phyloP scores from a whole-genome alignment of 208 protist species.

The Acanthamoeba royreba region DNA sequence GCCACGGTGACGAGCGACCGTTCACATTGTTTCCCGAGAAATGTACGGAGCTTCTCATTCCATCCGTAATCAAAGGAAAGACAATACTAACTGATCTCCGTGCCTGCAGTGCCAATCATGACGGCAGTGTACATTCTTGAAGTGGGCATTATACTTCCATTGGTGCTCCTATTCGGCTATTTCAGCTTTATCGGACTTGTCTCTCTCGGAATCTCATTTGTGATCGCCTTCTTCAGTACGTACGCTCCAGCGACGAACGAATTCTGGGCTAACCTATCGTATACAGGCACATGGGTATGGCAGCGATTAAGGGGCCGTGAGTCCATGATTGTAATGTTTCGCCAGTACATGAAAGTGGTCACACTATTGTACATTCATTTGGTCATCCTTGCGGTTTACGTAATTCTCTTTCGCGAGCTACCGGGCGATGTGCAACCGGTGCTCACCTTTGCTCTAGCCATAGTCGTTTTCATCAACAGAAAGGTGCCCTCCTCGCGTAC shows the following conservation, averaged over 20 bases:
- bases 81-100: no score
- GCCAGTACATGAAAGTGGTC: slow-evolving; percentile 38
- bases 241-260: no score
- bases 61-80: no score
- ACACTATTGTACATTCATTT: slow-evolving; percentile 18
- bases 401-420: slow-evolving; percentile 35
- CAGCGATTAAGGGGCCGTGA: background rate
- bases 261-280: no score
- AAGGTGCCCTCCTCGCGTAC: background rate
- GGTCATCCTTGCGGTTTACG: slow-evolving; percentile 18
- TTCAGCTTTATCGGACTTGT: slow-evolving; percentile 42
- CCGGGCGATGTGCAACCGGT: background rate
- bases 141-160: background rate
- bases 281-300: background rate
- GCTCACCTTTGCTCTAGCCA: background rate
- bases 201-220: background rate
- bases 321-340: background rate
- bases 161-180: slow-evolving; percentile 15
- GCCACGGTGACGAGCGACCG: background rate
- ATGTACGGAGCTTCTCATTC: background rate
- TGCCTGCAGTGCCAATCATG: slow-evolving; percentile 35
- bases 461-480: slow-evolving; percentile 20
- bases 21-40: slow-evolving; percentile 11
- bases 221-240: slow-evolving; percentile 9
- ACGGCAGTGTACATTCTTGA: background rate